Evolutionary conservation across 768 basidiomycete species (phyloP), one percentile per base, ranked within the genome.

Genomic region (Termitomyces eurrhizus): DNA sequence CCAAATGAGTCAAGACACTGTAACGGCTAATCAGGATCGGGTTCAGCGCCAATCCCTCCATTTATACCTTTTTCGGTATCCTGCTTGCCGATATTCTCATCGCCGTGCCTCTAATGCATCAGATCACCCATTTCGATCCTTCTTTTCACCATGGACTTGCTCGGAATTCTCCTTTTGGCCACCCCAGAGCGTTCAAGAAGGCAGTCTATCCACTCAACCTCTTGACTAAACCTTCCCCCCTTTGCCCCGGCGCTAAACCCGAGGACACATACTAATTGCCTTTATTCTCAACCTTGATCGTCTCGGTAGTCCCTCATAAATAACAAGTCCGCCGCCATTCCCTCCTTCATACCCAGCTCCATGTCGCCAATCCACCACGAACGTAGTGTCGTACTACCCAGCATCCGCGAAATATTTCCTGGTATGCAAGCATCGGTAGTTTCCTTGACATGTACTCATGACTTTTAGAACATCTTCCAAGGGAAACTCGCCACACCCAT

Each of bases 341-440:
- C 12, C n/a, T 37, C 13, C 3, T 48, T 35, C 29, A 37, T 35
- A 9, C 24, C 8, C n/a, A 26, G n/a, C 36, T 26, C 36, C 5
- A 59, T 62, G 58, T 55, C 57, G 7, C 21, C 60, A 16, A 46
- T 61, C 37, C 59, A 61, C 0, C 52, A 49, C 24, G 58, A 60
- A 29, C 33, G 56, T 29, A 61, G 35, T 36, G 65, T 72, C 42
- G 73, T 77, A 2, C 71, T 84, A 32, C 83, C 83, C 29, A 80
- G 80, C 64, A 83, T 83, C 37, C 75, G 78, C 24, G 81, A 83
- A 61, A 80, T 84, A 75, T 85, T 84, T 62, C 83, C 83, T 50
- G 81, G 83, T 80, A 63, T 46, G 73, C 58, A 13, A 24, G 46
- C 1, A 21, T 33, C n/a, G 13, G 16, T 13, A 6, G 4, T 8